Evolutionary conservation across 306 rosid genomes (phyloP), one percentile per base, ranked within the genome.

Genomic region (Hylodesmum podocarpum): DNA sequence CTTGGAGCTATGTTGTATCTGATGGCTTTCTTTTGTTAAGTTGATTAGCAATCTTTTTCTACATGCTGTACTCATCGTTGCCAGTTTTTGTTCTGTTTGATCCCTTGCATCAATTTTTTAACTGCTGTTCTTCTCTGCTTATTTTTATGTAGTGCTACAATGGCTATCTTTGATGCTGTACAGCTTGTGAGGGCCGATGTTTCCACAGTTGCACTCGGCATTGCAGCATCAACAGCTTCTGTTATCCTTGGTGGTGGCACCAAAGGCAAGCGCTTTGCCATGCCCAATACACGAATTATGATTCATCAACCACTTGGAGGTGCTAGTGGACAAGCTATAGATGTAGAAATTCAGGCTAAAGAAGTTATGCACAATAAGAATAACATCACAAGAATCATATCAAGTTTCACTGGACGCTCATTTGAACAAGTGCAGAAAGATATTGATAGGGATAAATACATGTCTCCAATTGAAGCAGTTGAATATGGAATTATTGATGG

Each of bases 161-260:
- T 95, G 99, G 99, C 96, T 37, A 95, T 95, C 84, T 92, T 78
- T 34, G 99, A 95, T 2, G 96, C 89, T 0, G 85, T 95, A 72
- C 91, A 89, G 87, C 97, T 95, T n/a, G 97, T 95, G 87, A 90
- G 99, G 88, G 97, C 97, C 6, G 97, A 92, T 79, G 94, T 95
- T 76, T 92, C 97, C 65, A 95, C 99, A 6, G 80, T 95, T 61
- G 99, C 97, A 21, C 89, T 95, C 1, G 99, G 99, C 73, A 85
- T 95, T 46, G 75, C 97, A 25, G 99, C 97, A 40, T 95, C 99
- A 72, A 92, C 99, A 8, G 96, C 99, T 57, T 84, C 99, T 68
- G 82, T 95, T 55, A 88, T 95, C 86, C 97, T 95, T 5, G 99
- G 93, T 3, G 92, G 97, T 47, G 99, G 97, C 53, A 88, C 99